Evolutionary conservation across 73 alveolate genomes (phyloP), one percentile per base, ranked within the genome.

Genomic region (Tetrahymena thermophila): DNA sequence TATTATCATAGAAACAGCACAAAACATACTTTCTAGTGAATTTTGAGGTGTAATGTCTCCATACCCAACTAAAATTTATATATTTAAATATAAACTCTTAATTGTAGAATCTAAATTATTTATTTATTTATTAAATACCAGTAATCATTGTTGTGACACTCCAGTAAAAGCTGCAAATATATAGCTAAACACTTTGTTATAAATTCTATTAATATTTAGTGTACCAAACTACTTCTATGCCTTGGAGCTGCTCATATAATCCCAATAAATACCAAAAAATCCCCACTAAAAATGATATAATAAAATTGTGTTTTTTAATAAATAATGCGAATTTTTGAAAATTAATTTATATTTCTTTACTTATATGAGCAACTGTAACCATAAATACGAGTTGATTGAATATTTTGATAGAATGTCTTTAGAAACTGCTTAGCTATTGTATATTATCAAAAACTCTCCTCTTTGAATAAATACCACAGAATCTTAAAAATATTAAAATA

Each of bases 41-140:
- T 95, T 95, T 10, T 44, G n/a, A 95, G 97, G 95, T 19, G 95
- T 95, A 31, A 95, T 89, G 35, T 95, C 97, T 43, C 97, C 97
- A 95, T 95, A 95, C 8, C 97, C 97, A 71, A 71, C 89, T 71
- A 19, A 71, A 4, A 37, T 37, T 37, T 37, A 37, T n/a, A n/a
- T n/a, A 37, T 37, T 37, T 37, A 4, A 6, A 37, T 4, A 4
- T 37, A 2, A 37, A 37, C 84, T 55, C 8, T 55, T 55, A 3
- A 55, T 55, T 37, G 2, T 37, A 37, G 6, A 37, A 37, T 37
- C 2, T 4, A 37, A n/a, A n/a, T n/a, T n/a, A 42, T 42, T 10
- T 10, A 56, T 56, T 15, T 8, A n/a, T 9, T 9, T 57, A 10
- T 3, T 71, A 71, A 71, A 2, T 71, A 71, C 89, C 89, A n/a